Percentiles rank a stretch among this genome's conserved stretches.
phyloP scores from a whole-genome alignment of 2,329 filamentous ascomycete genomes.

The Trichoderma sp. region DNA sequence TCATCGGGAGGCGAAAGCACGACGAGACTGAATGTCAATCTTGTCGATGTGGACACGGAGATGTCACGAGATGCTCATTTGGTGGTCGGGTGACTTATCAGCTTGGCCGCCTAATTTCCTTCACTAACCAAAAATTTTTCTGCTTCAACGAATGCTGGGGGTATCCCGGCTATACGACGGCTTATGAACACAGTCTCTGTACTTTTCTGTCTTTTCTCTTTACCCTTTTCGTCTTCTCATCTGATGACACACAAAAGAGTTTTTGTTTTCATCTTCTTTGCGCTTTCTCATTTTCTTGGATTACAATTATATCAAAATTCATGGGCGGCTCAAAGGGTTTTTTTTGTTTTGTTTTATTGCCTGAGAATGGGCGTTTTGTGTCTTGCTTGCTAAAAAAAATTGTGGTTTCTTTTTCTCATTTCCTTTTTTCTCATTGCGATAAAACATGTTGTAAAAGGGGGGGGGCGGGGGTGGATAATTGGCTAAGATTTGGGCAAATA shows the following conservation, averaged over 20 bases:
- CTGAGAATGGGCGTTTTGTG: neutral
- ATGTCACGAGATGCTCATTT: slow-evolving; percentile 15
- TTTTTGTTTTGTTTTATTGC: neutral
- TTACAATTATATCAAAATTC: slow-evolving; percentile 8
- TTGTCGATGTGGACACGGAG: slow-evolving; percentile 9
- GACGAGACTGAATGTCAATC: neutral
- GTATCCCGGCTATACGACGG: slow-evolving; percentile 18
- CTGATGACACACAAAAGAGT: neutral
- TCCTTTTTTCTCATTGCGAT: neutral
- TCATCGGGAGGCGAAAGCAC: slow-evolving; percentile 18
- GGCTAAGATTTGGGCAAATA: neutral
- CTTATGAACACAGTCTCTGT: slow-evolving; percentile 17
- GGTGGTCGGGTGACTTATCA: slow-evolving; percentile 17
- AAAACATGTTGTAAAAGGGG: neutral
- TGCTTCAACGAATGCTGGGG: slow-evolving; percentile 13
- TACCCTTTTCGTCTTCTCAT: neutral
- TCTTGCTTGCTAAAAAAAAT: neutral
- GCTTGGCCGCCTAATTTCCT: slow-evolving; percentile 9
- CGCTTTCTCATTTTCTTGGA: neutral
- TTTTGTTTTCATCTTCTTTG: neutral
- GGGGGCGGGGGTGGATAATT: neutral
- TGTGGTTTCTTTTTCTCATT: neutral
- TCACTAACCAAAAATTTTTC: neutral
- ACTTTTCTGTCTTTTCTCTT: slow-evolving; percentile 5
- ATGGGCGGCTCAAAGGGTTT: slow-evolving; percentile 5